Evolutionary conservation across 352 stramenopile species (phyloP).

Genomic region (Globisporangium rhizosaccharum): DNA sequence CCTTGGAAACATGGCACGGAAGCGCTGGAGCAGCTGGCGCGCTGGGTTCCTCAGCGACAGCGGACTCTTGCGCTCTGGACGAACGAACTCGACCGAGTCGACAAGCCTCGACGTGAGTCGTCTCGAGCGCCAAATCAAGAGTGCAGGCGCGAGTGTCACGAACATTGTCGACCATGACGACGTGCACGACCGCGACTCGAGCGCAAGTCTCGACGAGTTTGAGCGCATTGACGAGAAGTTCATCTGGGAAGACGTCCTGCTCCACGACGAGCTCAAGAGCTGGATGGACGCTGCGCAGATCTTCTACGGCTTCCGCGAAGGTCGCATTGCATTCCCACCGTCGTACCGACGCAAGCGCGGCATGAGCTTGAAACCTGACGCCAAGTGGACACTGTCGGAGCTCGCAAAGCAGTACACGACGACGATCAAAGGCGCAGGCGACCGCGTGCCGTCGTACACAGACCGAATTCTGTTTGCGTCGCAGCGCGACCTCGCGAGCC

Average conservation of each 20-base stretch:
- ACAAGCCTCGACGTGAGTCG: constrained; percentile 27
- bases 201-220: constrained; percentile 21
- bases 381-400: constrained; percentile 18
- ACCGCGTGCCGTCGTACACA: constrained; percentile 85
- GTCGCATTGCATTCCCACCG: constrained; percentile 68
- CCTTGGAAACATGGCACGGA: neutral
- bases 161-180: constrained; percentile 1
- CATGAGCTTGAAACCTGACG: constrained; percentile 5
- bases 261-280: constrained; percentile 67
- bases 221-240: constrained; percentile 24
- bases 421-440: constrained; percentile 37
- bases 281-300: constrained; percentile 46
- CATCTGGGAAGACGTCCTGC: constrained; percentile 56
- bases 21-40: constrained; percentile 23
- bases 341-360: constrained; percentile 68
- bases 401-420: constrained; percentile 57
- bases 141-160: neutral
- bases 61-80: neutral
- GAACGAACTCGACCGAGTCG: constrained; percentile 6
- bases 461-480: constrained; percentile 87
- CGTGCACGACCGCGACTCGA: constrained; percentile 1
- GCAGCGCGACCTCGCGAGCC: constrained; percentile 54
- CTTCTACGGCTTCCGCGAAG: constrained; percentile 76
- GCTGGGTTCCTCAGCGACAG: constrained; percentile 16
- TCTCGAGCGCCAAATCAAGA: constrained; percentile 22